Evolutionary conservation across 129 eudicot genomes (phyloP), one percentile per base, ranked within the genome.

Genomic region (Scalesia atractyloides): DNA sequence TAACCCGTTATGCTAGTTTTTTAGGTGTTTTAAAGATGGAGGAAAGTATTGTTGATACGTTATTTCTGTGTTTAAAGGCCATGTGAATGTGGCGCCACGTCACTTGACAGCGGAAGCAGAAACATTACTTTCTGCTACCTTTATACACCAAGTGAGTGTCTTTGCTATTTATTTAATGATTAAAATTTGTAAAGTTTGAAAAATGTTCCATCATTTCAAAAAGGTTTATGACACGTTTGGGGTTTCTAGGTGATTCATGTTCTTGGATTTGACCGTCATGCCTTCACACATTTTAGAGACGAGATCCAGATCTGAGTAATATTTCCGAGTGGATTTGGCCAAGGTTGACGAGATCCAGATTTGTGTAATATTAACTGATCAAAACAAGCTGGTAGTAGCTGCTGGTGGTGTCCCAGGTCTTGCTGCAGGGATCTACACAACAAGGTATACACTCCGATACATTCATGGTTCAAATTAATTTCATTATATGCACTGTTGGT

Each of bases 71-170:
- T 56, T 47, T 83, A 72, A 77, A 93, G 98, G 98, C 48, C 98
- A 93, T 62, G 98, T 93, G 36, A 93, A 93, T 84, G 98, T 93
- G 73, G 98, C 98, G 63, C 98, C 98, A 22, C 92, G 98, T 14
- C 98, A 93, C 81, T 84, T 93, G 87, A 93, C 98, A 73, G 95
- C 96, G 57, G 98, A 93, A 81, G 95, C 98, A 20, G 95, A 93
- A 68, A 89, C 90, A 10, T 82, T 93, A 84, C 96, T 93, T 75
- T 89, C 96, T 44, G 96, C 98, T 49, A 93, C 98, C 5, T 84
- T 93, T n/a, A 80, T 93, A 73, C 98, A 93, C 72, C 96, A 93
- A 87, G 98, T 89, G 68, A 87, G 83, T 64, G 48, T 15, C 72
- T 8, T 80, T 61, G 41, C 7, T 22, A 9, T 11, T 43, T 18